Percentiles rank a stretch among this genome's conserved stretches.
Evolutionary conservation across 306 rosid genomes (phyloP).

Genomic region (Cucumis cinereus): DNA sequence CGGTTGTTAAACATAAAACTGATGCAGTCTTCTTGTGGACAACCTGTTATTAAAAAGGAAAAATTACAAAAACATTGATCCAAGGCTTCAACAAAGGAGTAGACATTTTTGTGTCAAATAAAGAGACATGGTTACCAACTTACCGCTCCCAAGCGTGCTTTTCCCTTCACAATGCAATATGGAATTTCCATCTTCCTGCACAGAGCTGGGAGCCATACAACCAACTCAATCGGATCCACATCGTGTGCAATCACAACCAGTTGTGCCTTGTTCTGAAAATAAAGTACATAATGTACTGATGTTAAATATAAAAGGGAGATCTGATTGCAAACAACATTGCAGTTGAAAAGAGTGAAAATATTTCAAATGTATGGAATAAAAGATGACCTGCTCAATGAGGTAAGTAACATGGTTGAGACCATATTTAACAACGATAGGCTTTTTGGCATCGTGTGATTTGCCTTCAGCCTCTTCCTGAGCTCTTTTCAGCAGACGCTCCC

Average conservation of each 20-base stretch:
- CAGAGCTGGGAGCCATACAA: constrained; percentile 70
- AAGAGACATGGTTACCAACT: background rate
- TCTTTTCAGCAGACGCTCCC: constrained; percentile 53
- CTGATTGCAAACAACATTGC: background rate
- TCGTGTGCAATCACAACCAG: constrained; percentile 73
- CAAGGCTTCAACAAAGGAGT: background rate
- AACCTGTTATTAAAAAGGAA: constrained; percentile 22
- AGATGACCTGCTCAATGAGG: constrained; percentile 58
- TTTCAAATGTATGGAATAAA: background rate
- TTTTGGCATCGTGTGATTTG: constrained; percentile 47
- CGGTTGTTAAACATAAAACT: constrained; percentile 59
- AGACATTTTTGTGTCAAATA: background rate
- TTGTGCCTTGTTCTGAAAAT: constrained; percentile 54
- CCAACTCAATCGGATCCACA: constrained; percentile 77
- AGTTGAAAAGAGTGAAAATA: background rate
- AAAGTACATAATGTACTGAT: background rate
- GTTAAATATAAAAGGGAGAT: background rate
- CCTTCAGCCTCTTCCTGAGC: constrained; percentile 69
- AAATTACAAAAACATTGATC: background rate
- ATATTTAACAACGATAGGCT: constrained; percentile 59
- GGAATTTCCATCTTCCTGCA: constrained; percentile 88
- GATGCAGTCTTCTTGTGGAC: constrained; percentile 69
- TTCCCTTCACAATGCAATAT: constrained; percentile 73
- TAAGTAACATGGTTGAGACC: constrained; percentile 75
- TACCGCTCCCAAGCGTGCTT: constrained; percentile 61